Base-by-base conservation (phyloP, 2,329 filamentous ascomycete genomes). In the Bipolaris sorokiniana region DNA sequence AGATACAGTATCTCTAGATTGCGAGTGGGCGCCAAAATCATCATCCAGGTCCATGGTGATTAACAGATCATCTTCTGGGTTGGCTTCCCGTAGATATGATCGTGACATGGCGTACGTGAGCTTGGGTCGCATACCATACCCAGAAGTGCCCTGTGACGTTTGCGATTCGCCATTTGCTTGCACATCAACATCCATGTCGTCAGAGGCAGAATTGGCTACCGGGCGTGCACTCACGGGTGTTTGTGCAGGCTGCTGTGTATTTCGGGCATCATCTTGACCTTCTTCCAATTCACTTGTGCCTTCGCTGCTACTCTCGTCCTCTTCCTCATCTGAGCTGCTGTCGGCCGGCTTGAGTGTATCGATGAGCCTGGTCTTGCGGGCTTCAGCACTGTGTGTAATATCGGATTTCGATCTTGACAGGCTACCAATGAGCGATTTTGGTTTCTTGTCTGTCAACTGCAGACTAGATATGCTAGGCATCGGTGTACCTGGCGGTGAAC, bases 81-180 rank as follows among this genome's bases (percentile, higher is more conserved):
- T 78, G 42, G 78, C 69, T 59, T 87, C 84, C 62, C 82, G 79
- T n/a, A 88, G 73, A 59, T 87, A 86, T 1, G 86, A 86, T 44
- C 86, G 80, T 61, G 84, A 79, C 36, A 81, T 81, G 13, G 83
- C 83, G 70, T 89, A 89, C 2, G 86, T 89, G 41, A 85, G 75
- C 62, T 77, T 83, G 4, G 80, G 75, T 2, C 78, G 62, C 37
- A 53, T 58, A 16, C 64, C 53, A 56, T 62, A 37, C 20, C 61
- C 62, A 31, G 65, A 47, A 9, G 62, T 48, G 11, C 46, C 53
- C 51, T 73, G 68, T 9, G 70, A 74, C 10, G 68, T 56, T 48
- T 76, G 72, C 11, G 70, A 73, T 23, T 70, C 65, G 20, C 44
- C 38, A 6, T 58, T 52, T 3, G 54, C 26, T 34, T 66, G 58